A percentile compares a stretch with the other conserved stretches of the same genome.
phyloP scores from a whole-genome alignment of 108 stramenopile genomes.

The Cyclotella cryptica region DNA sequence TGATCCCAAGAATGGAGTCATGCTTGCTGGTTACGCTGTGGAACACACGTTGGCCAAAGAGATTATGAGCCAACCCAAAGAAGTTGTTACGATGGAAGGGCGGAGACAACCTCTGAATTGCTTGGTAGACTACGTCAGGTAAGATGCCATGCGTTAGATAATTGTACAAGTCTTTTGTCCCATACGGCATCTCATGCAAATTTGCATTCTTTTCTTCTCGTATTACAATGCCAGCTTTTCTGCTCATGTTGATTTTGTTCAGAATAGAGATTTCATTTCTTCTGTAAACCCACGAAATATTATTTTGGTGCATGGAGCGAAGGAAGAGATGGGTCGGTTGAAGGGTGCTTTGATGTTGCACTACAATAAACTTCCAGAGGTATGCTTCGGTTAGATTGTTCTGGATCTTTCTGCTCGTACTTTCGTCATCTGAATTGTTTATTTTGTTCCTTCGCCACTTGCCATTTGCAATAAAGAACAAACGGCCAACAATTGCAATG shows the following conservation, averaged over 20 bases:
- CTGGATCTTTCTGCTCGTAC: not conserved
- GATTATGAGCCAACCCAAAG: conserved; percentile 93
- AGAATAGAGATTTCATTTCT: conserved; percentile 94
- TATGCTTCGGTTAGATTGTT: conserved; percentile 15
- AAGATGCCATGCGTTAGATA: too few relatives aligned
- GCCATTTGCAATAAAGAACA: conserved; percentile 49
- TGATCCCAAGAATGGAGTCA: conserved; percentile 95
- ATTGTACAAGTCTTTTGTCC: too few relatives aligned
- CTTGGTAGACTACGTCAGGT: conserved; percentile 89
- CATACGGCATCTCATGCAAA: too few relatives aligned
- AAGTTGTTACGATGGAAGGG: conserved; percentile 95
- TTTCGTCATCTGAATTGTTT: not conserved
- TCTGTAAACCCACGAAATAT: conserved; percentile 91
- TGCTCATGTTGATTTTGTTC: conserved; percentile 98
- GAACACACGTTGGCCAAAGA: conserved; percentile 98
- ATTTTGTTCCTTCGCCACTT: conserved; percentile 3
- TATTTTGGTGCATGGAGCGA: conserved; percentile 98
- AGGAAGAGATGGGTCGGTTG: conserved; percentile 95
- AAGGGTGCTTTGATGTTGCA: conserved; percentile 86
- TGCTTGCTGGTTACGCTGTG: conserved; percentile 98
- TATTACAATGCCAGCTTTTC: conserved; percentile 71
- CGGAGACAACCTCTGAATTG: conserved; percentile 91
- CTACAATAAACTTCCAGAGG: conserved; percentile 79
- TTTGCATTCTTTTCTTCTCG: too few relatives aligned
- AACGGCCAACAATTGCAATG: conserved; percentile 88